These are phyloP conservation scores for Eucalyptus coolabah DNA, from an alignment of 345 rosid species.

Conservation along the genomic window DNA sequence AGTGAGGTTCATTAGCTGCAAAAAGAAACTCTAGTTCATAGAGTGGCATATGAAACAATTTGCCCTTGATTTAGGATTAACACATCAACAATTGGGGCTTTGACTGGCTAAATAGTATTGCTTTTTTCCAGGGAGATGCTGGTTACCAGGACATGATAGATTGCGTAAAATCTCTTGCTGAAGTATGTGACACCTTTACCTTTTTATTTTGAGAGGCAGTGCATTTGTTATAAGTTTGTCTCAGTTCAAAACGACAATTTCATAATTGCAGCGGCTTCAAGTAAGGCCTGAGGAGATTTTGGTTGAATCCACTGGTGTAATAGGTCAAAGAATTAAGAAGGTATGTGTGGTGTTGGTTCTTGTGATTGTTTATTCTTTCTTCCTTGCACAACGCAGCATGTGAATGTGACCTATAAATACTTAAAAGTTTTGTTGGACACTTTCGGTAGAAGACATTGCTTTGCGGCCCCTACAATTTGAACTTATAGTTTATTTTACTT, in stretches of 20 bases:
- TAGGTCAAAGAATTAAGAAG: slow-evolving; percentile 90
- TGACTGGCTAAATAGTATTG: not conserved
- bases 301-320: slow-evolving; percentile 91
- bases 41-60: not conserved
- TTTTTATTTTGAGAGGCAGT: not conserved
- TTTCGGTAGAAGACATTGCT: not conserved
- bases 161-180: slow-evolving; percentile 59
- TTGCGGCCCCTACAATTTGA: not conserved
- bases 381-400: not conserved
- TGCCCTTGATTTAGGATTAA: not conserved
- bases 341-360: slow-evolving; percentile 6
- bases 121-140: slow-evolving; percentile 69
- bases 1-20: not conserved
- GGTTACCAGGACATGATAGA: slow-evolving; percentile 84
- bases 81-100: not conserved
- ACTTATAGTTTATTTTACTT: not conserved
- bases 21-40: not conserved
- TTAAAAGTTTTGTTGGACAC: not conserved
- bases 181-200: slow-evolving; percentile 13
- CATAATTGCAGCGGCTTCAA: slow-evolving; percentile 40
- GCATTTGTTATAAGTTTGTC: not conserved
- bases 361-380: not conserved
- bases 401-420: not conserved
- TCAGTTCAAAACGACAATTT: not conserved
- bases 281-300: slow-evolving; percentile 54